A percentile compares a stretch with the other conserved stretches of the same genome.
Evolutionary conservation across 2,329 filamentous ascomycete species (phyloP).

Genomic region (Colletotrichum aenigma): DNA sequence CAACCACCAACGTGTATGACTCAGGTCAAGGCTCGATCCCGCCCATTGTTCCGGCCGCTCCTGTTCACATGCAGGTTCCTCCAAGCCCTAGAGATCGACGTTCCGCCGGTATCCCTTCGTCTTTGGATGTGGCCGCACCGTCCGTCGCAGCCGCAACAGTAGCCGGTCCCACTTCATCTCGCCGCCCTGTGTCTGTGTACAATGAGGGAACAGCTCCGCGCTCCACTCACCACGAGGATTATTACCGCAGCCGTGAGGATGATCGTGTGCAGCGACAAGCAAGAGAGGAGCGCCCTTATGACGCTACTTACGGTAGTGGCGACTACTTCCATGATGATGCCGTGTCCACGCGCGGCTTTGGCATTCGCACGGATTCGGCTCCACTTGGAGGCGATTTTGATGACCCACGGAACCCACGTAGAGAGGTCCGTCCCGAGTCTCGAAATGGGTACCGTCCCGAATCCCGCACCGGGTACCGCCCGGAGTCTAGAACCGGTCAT

Average conservation of each 20-base stretch:
- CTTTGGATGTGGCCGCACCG: constrained; percentile 6
- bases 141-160: constrained; percentile 8
- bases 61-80: constrained; percentile 34
- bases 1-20: constrained; percentile 46
- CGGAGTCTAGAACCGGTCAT: constrained; percentile 36
- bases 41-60: constrained; percentile 35
- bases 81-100: constrained; percentile 36
- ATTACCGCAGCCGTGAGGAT: constrained; percentile 54
- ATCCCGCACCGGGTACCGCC: constrained; percentile 37
- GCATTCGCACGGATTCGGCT: constrained; percentile 48
- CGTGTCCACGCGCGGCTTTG: constrained; percentile 53
- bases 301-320: constrained; percentile 29
- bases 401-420: constrained; percentile 44
- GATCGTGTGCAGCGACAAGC: constrained; percentile 46
- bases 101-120: background rate
- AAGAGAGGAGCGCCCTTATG: constrained; percentile 42
- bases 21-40: constrained; percentile 52
- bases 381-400: constrained; percentile 38
- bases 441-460: constrained; percentile 29
- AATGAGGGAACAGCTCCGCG: constrained; percentile 52
- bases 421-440: constrained; percentile 26
- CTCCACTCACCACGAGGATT: constrained; percentile 50
- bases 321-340: constrained; percentile 51
- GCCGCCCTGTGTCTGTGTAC: constrained; percentile 56
- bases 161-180: constrained; percentile 27